Percentiles rank a stretch among this genome's conserved stretches.
phyloP scores from a whole-genome alignment of 2,329 filamentous ascomycete species.

The Thyridium curvatum region DNA sequence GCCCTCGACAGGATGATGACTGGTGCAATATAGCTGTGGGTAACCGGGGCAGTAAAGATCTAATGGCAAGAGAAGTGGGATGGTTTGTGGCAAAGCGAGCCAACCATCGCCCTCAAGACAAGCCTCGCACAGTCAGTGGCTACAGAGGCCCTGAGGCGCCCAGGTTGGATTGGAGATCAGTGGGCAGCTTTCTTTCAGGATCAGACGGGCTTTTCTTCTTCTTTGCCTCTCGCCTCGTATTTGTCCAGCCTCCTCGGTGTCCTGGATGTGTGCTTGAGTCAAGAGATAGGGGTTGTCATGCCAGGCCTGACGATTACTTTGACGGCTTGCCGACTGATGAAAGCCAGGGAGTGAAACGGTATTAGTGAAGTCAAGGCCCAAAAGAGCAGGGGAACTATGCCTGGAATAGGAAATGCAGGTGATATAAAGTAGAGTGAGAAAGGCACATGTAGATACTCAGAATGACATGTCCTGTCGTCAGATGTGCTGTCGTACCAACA shows the following conservation, averaged over 20 bases:
- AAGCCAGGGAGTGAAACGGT: too few relatives aligned
- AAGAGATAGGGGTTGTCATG: neutral
- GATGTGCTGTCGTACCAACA: too few relatives aligned
- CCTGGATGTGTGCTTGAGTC: conserved; percentile 2
- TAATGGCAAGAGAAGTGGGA: conserved; percentile 16
- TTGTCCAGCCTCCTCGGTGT: neutral
- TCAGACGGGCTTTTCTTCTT: conserved; percentile 1
- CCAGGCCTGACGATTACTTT: too few relatives aligned
- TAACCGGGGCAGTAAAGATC: conserved; percentile 17
- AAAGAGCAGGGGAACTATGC: too few relatives aligned
- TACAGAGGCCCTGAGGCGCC: conserved; percentile 21
- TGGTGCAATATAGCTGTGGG: conserved; percentile 8
- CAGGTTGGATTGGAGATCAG: conserved; percentile 23
- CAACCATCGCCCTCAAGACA: conserved; percentile 28
- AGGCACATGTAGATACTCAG: too few relatives aligned
- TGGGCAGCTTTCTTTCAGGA: conserved; percentile 15
- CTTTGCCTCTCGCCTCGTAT: conserved; percentile 9
- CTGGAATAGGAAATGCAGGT: too few relatives aligned
- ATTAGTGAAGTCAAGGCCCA: too few relatives aligned
- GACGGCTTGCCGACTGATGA: too few relatives aligned
- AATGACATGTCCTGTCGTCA: too few relatives aligned
- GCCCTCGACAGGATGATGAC: neutral
- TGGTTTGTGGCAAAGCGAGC: conserved; percentile 27
- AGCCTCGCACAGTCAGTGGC: conserved; percentile 31
- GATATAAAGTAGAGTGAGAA: too few relatives aligned